Conservation (phyloP, 495 filamentous ascomycete species). For the Neurospora sp. region DNA sequence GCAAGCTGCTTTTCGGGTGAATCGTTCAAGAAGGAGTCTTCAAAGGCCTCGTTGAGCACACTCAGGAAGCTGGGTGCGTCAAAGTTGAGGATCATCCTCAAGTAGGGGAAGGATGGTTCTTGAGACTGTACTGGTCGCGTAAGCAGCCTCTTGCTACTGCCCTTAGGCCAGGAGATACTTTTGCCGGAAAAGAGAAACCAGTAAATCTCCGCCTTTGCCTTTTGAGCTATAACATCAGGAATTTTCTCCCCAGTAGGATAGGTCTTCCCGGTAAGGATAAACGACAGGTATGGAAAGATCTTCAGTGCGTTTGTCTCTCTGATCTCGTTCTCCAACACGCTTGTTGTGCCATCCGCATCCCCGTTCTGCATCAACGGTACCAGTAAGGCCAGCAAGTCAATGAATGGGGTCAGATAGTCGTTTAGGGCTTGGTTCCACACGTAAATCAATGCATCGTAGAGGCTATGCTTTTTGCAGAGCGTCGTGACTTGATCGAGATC, state of each 20-base stretch:
- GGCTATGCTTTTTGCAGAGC: constrained; percentile 78
- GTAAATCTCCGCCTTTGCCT: constrained; percentile 80
- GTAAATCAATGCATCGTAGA: constrained; percentile 94
- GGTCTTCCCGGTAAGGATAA: constrained; percentile 77
- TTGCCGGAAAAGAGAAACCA: constrained; percentile 86
- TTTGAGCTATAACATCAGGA: constrained; percentile 53
- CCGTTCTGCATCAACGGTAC: constrained; percentile 46
- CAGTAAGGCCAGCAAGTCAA: constrained; percentile 71
- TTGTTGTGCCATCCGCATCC: constrained; percentile 30
- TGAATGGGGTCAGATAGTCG: constrained; percentile 84
- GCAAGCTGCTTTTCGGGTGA: constrained; percentile 45
- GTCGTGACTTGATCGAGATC: constrained; percentile 89
- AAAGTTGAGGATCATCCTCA: constrained; percentile 75
- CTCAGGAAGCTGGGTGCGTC: constrained; percentile 88
- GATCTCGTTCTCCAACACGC: constrained; percentile 38
- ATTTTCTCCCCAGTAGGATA: constrained; percentile 80
- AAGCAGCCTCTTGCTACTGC: constrained; percentile 40
- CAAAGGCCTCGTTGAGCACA: constrained; percentile 93
- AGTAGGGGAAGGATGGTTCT: constrained; percentile 69
- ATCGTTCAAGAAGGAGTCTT: constrained; percentile 86
- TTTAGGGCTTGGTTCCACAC: constrained; percentile 86
- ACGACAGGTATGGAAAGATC: constrained; percentile 91
- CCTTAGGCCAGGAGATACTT: constrained; percentile 53
- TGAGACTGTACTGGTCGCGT: constrained; percentile 37
- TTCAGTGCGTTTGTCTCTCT: constrained; percentile 65